phyloP scores from a whole-genome alignment of 2,329 filamentous ascomycete species.

The Nemania sp. region DNA sequence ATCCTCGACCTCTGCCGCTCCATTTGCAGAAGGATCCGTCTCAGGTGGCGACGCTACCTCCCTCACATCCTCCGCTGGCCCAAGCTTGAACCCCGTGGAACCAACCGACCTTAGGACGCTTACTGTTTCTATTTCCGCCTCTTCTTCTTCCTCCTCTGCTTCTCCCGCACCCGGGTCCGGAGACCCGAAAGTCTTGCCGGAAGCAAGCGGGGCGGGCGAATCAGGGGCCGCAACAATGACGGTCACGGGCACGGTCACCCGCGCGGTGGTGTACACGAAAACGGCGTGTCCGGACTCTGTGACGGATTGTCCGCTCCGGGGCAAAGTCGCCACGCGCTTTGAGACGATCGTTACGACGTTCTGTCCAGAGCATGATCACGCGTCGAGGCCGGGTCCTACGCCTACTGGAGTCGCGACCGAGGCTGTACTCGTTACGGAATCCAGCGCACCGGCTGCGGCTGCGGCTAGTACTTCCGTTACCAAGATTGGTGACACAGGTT shows the following conservation, averaged over 20 bases:
- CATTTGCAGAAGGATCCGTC: not conserved
- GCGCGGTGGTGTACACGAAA: conserved; percentile 43
- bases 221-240: conserved; percentile 6
- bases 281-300: conserved; percentile 31
- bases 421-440: conserved; percentile 5
- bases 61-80: conserved; percentile 1
- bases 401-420: not conserved
- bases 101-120: conserved; percentile 30
- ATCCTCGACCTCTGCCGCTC: not conserved
- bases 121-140: not conserved
- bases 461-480: not conserved
- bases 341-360: conserved; percentile 44
- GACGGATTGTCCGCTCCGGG: conserved; percentile 27
- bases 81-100: conserved; percentile 22
- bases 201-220: not conserved
- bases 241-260: conserved; percentile 45
- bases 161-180: too few species aligned
- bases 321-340: conserved; percentile 38
- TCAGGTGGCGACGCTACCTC: conserved; percentile 2
- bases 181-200: not conserved
- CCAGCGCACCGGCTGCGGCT: not conserved
- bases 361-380: conserved; percentile 34
- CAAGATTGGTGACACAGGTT: too few species aligned
- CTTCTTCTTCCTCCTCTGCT: not conserved
- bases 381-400: not conserved